phyloP scores from a whole-genome alignment of 2,329 filamentous ascomycete species.

The Pseudofabraea citricarpa region DNA sequence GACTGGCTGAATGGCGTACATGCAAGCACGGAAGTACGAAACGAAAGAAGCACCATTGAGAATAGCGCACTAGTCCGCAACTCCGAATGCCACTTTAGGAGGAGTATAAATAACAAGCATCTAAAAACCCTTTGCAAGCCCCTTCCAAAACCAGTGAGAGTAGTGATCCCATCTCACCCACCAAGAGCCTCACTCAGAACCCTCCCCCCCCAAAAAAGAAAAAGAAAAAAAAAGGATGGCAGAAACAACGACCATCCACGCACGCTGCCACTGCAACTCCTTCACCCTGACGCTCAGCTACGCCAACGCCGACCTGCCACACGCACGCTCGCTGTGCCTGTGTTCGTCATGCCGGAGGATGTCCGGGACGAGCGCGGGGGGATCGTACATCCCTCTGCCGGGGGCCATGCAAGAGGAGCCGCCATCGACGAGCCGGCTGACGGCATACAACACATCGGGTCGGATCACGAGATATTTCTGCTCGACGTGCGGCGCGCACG shows the following conservation, averaged over 20 bases:
- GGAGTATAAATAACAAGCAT: too few relatives aligned
- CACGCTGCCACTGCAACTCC: conserved; percentile 32
- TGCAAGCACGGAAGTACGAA: too few relatives aligned
- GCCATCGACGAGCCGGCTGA: conserved; percentile 30
- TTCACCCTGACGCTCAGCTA: conserved; percentile 30
- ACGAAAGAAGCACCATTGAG: too few relatives aligned
- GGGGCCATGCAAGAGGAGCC: conserved; percentile 19
- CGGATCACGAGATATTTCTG: conserved; percentile 42
- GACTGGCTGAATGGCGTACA: too few relatives aligned
- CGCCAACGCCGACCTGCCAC: conserved; percentile 28
- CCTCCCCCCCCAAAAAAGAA: too few relatives aligned
- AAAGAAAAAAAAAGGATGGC: too few relatives aligned
- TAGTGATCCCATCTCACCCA: too few relatives aligned
- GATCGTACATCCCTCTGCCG: conserved; percentile 37
- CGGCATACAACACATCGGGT: conserved; percentile 37
- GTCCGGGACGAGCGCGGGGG: conserved; percentile 38
- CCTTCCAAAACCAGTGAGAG: too few relatives aligned
- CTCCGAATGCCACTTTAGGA: too few relatives aligned
- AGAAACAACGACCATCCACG: conserved; percentile 15
- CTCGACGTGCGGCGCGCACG: conserved; percentile 42
- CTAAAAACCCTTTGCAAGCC: too few relatives aligned
- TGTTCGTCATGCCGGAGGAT: conserved; percentile 44
- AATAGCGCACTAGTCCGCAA: too few relatives aligned
- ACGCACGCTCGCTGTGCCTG: conserved; percentile 41
- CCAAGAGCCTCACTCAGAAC: too few relatives aligned